Evolutionary conservation across 345 rosid species (phyloP).

Genomic region (Brassica cretica): DNA sequence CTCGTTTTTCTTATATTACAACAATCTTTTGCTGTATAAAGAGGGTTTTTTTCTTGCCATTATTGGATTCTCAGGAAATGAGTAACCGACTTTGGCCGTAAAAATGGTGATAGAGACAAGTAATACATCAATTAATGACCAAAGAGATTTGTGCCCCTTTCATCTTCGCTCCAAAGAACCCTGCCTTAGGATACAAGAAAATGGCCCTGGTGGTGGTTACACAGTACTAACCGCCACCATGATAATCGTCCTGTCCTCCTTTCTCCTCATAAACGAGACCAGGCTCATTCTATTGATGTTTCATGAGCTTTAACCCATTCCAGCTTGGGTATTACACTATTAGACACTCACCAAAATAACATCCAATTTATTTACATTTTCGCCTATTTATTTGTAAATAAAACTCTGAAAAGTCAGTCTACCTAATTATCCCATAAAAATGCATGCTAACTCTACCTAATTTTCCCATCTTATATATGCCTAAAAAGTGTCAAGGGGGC

Average conservation of each 20-base stretch:
- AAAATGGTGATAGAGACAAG: background rate
- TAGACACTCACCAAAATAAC: background rate
- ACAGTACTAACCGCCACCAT: conserved; percentile 45
- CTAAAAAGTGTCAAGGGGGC: background rate
- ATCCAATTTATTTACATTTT: background rate
- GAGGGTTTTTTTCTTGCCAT: conserved; percentile 8
- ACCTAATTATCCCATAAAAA: background rate
- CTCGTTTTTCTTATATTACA: background rate
- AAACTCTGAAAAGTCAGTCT: background rate
- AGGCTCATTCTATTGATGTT: background rate
- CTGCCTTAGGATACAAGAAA: conserved; percentile 24
- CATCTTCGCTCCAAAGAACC: conserved; percentile 13
- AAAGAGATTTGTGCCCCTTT: conserved; percentile 7
- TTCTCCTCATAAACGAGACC: conserved; percentile 24
- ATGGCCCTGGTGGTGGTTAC: conserved; percentile 69
- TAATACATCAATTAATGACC: background rate
- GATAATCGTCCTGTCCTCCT: conserved; percentile 34
- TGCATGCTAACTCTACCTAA: too few relatives aligned
- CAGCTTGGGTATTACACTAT: conserved; percentile 46
- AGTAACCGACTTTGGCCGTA: background rate
- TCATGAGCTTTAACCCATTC: conserved; percentile 36
- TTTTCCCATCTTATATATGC: background rate
- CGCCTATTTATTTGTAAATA: background rate
- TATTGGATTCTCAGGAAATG: background rate
- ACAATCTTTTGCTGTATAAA: conserved; percentile 9